A percentile compares a stretch with the other conserved stretches of the same genome.
phyloP scores from a whole-genome alignment of 129 eudicot species.

The Saussurea involucrata region DNA sequence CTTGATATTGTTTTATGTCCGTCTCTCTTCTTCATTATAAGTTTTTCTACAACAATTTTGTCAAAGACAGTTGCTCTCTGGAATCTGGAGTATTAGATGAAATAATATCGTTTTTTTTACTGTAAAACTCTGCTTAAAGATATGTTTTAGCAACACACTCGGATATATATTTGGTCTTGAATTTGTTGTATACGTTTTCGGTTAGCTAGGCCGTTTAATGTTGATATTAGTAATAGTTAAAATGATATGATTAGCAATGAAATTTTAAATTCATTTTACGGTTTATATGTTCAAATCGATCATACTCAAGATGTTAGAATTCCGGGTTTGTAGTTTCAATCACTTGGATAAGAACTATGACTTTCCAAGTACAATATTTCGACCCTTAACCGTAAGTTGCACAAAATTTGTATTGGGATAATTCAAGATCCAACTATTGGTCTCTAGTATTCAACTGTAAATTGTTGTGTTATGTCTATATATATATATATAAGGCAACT shows the following conservation, averaged over 20 bases:
- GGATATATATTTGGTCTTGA: neutral
- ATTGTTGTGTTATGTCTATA: too few relatives aligned
- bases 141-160: neutral
- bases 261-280: neutral
- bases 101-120: neutral
- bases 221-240: neutral
- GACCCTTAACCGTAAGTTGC: neutral
- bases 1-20: neutral
- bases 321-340: neutral
- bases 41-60: neutral
- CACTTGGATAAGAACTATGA: neutral
- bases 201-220: neutral
- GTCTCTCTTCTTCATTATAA: neutral
- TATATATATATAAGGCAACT: too few relatives aligned
- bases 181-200: neutral
- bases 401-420: neutral
- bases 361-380: neutral
- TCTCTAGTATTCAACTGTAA: neutral
- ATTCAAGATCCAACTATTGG: neutral
- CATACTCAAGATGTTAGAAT: neutral
- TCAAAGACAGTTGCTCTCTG: neutral
- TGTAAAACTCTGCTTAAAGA: neutral
- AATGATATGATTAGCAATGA: neutral
- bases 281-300: neutral
- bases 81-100: neutral